Evolutionary conservation across 371 early-diverging fungal species (phyloP).

Genomic region (Quaeritorhiza haematococci): DNA sequence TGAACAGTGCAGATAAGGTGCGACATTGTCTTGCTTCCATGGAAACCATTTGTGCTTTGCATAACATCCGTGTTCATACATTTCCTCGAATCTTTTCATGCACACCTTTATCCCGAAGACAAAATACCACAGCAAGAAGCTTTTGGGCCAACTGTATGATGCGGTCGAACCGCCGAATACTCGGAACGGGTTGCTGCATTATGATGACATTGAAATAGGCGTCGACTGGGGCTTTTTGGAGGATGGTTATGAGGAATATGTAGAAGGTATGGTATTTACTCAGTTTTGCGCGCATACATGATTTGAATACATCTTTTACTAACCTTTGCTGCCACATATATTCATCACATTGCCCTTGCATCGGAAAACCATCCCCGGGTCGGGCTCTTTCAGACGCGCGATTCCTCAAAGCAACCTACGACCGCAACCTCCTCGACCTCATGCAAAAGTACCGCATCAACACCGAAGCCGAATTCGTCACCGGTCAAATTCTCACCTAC

Average conservation of each 20-base stretch:
- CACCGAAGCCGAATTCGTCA: slow-evolving; percentile 27
- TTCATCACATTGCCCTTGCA: neutral
- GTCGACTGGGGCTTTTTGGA: slow-evolving; percentile 37
- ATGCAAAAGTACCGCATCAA: slow-evolving; percentile 55
- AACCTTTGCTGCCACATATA: neutral
- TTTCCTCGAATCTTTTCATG: too few relatives aligned
- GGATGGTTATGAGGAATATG: slow-evolving; percentile 50
- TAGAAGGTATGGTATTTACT: slow-evolving; percentile 14
- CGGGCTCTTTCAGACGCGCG: slow-evolving; percentile 45
- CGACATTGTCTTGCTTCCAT: neutral
- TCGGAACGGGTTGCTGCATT: too few relatives aligned
- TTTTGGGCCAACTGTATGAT: slow-evolving; percentile 62
- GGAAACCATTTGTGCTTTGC: neutral
- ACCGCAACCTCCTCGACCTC: slow-evolving; percentile 45
- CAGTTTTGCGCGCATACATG: neutral
- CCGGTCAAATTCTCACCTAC: slow-evolving; percentile 16
- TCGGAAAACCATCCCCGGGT: too few relatives aligned
- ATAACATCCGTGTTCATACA: too few relatives aligned
- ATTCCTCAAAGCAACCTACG: slow-evolving; percentile 36
- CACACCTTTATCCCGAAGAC: slow-evolving; percentile 33
- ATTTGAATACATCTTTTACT: neutral
- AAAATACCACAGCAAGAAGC: slow-evolving; percentile 56
- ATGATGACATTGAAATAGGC: slow-evolving; percentile 8
- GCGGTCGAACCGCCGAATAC: too few relatives aligned
- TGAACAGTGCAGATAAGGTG: slow-evolving; percentile 60